Conservation (phyloP, 148 eudicot genomes). For the Polygonum aviculare region DNA sequence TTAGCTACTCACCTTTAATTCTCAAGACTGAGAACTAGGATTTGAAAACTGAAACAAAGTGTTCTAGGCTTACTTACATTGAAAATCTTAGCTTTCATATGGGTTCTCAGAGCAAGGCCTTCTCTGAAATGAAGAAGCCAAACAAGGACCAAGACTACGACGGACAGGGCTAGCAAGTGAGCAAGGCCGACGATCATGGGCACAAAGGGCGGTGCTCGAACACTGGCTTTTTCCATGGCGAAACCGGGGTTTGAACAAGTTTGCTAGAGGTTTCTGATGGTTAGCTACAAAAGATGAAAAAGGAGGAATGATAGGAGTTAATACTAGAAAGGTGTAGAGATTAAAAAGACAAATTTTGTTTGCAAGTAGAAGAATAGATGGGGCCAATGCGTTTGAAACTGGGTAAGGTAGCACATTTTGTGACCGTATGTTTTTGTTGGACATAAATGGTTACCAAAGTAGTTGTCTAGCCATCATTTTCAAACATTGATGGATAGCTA, state of each 20-base stretch:
- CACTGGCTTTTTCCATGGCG: neutral
- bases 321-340: neutral
- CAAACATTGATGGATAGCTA: neutral
- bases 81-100: neutral
- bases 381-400: neutral
- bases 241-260: neutral
- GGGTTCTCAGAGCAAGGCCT: conserved; percentile 4
- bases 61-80: neutral
- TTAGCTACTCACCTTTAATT: too few relatives aligned
- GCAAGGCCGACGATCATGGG: neutral
- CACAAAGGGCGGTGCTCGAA: neutral
- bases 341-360: neutral
- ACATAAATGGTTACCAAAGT: neutral
- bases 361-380: neutral
- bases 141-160: conserved; percentile 7
- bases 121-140: conserved; percentile 7
- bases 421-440: neutral
- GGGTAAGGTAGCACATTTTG: neutral
- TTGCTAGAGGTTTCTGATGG: neutral
- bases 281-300: too few relatives aligned
- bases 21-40: too few relatives aligned
- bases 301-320: neutral
- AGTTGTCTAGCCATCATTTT: conserved; percentile 1
- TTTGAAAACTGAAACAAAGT: too few relatives aligned
- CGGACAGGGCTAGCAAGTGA: neutral